A percentile compares a stretch with the other conserved stretches of the same genome.
These are phyloP conservation scores for Coleophoma cylindrospora DNA, from an alignment of 2,329 filamentous ascomycete genomes.

Conservation along the genomic window DNA sequence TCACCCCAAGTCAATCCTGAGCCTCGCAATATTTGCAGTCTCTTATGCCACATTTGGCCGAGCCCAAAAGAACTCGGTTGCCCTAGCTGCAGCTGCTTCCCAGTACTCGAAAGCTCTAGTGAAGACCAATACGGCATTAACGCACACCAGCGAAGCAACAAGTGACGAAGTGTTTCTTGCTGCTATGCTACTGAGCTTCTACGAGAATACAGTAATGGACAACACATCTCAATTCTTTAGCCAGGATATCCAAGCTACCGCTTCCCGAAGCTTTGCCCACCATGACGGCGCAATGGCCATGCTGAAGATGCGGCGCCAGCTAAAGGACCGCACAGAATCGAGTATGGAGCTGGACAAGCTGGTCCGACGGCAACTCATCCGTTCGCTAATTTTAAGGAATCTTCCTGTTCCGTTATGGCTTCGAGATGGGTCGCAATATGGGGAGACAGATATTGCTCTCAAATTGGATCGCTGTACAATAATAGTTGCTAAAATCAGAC, in stretches of 20 bases:
- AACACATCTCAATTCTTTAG: neutral
- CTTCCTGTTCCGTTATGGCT: neutral
- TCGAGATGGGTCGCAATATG: slow-evolving; percentile 4
- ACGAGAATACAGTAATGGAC: neutral
- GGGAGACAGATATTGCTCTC: slow-evolving; percentile 4
- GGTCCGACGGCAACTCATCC: slow-evolving; percentile 2
- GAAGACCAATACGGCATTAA: slow-evolving; percentile 5
- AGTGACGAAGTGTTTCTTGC: slow-evolving; percentile 6
- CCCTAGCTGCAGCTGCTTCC: neutral
- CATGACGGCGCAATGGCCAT: slow-evolving; percentile 3
- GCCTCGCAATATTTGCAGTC: slow-evolving; percentile 6
- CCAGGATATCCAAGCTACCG: neutral
- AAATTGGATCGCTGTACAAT: slow-evolving; percentile 2
- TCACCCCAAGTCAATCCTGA: neutral
- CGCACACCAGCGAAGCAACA: neutral
- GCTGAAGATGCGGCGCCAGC: neutral
- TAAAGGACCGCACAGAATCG: neutral
- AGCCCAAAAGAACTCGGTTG: neutral
- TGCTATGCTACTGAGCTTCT: slow-evolving; percentile 7
- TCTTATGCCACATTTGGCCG: neutral
- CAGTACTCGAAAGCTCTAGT: slow-evolving; percentile 4
- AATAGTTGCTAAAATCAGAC: slow-evolving; percentile 2
- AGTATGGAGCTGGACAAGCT: slow-evolving; percentile 1
- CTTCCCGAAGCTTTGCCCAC: slow-evolving; percentile 1
- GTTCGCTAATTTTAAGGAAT: neutral